A percentile compares a stretch with the other conserved stretches of the same genome.
phyloP scores from a whole-genome alignment of 208 protist species.

The Blastocrithidia nonstop region DNA sequence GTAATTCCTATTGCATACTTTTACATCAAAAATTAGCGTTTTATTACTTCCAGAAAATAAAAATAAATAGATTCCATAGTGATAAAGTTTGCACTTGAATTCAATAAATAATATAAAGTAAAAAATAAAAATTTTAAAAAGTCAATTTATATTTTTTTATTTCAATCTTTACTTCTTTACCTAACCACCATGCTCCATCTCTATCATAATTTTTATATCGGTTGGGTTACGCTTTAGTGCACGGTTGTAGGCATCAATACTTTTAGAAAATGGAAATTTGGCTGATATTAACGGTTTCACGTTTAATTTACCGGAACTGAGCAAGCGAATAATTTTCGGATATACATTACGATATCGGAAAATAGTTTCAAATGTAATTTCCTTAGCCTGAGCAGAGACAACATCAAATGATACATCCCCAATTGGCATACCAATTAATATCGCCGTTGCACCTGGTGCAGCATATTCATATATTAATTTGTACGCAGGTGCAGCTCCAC shows the following conservation, averaged over 20 bases:
- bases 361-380: constrained; percentile 34
- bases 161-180: no score
- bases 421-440: constrained; percentile 31
- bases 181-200: constrained; percentile 16
- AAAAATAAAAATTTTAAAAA: no score
- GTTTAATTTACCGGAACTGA: constrained; percentile 27
- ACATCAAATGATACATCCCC: constrained; percentile 17
- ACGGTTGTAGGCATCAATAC: constrained; percentile 20
- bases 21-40: no score
- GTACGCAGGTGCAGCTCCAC: constrained; percentile 14
- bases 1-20: no score
- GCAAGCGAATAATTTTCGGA: constrained; percentile 16
- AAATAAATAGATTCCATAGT: no score
- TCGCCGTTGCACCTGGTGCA: constrained; percentile 21
- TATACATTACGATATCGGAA: constrained; percentile 33
- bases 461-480: constrained; percentile 15
- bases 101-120: no score
- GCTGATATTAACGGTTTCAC: constrained; percentile 38
- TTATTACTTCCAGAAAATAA: no score
- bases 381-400: constrained; percentile 23
- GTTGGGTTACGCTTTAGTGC: constrained; percentile 16
- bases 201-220: constrained; percentile 35
- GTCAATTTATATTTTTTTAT: no score
- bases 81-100: no score
- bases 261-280: constrained; percentile 21